phyloP scores from a whole-genome alignment of 257 asterid species.

The Petunia axillaris region DNA sequence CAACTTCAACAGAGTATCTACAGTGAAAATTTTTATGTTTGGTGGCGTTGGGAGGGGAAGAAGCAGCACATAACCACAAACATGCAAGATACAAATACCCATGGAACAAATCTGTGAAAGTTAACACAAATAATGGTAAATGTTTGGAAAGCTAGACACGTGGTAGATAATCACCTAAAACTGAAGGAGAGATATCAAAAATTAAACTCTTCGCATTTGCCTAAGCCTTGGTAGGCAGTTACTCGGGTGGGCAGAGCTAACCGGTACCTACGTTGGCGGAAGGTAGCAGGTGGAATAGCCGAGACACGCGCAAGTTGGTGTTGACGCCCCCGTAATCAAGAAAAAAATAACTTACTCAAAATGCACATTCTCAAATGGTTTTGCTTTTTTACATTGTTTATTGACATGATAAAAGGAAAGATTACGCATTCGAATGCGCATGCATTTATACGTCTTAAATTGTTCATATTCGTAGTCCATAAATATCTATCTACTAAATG shows the following conservation, averaged over 20 bases:
- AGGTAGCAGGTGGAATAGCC: too few relatives aligned
- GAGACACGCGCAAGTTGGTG: too few relatives aligned
- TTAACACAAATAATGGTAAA: not conserved
- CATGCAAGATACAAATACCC: conserved; percentile 3
- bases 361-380: not conserved
- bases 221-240: too few relatives aligned
- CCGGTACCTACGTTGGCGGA: too few relatives aligned
- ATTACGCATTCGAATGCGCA: not conserved
- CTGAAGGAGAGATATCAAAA: not conserved
- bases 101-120: conserved; percentile 6
- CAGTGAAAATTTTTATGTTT: not conserved
- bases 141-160: conserved; percentile 2
- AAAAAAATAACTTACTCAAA: conserved; percentile 1
- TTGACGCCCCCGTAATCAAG: too few relatives aligned
- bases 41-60: not conserved
- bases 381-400: not conserved
- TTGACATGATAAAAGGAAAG: not conserved
- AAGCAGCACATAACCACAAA: conserved; percentile 10
- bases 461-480: not conserved
- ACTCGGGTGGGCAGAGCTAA: too few relatives aligned
- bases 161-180: not conserved
- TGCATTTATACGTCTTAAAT: not conserved
- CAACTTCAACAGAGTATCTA: not conserved
- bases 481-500: not conserved
- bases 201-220: too few relatives aligned